A percentile compares a stretch with the other conserved stretches of the same genome.
Conservation (phyloP, 2,329 filamentous ascomycete genomes). For the Alternaria tenuissima region DNA sequence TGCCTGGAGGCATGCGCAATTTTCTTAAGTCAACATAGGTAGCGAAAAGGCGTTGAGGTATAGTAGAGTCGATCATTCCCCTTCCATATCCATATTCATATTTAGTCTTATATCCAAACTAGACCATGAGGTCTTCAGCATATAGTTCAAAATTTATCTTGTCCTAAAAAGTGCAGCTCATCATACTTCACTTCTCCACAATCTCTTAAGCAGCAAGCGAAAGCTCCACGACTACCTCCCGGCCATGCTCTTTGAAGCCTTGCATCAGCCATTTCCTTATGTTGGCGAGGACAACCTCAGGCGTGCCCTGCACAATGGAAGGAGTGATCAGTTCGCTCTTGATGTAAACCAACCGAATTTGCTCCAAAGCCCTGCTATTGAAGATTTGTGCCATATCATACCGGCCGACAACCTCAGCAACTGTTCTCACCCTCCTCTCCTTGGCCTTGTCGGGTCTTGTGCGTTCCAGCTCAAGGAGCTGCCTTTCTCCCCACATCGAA, state of each 20-base stretch:
- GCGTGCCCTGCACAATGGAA: conserved; percentile 63
- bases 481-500: conserved; percentile 68
- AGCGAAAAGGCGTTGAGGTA: not conserved
- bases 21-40: not conserved
- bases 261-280: conserved; percentile 8
- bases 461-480: conserved; percentile 74
- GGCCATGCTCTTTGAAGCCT: conserved; percentile 6
- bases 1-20: not conserved
- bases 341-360: conserved; percentile 82
- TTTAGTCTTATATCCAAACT: not conserved
- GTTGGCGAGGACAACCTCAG: conserved; percentile 3
- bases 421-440: conserved; percentile 79
- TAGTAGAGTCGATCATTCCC: not conserved
- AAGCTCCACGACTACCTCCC: not conserved
- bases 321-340: conserved; percentile 63
- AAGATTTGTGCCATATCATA: conserved; percentile 76
- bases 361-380: conserved; percentile 72
- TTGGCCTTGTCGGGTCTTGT: conserved; percentile 77
- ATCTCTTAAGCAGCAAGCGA: not conserved
- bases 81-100: not conserved
- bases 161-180: not conserved
- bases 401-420: conserved; percentile 80
- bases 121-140: not conserved
- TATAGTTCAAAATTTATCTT: not conserved
- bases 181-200: not conserved